These are phyloP conservation scores for Kodamaea derodonti DNA, from an alignment of 1,139 yeast species.

Conservation along the genomic window DNA sequence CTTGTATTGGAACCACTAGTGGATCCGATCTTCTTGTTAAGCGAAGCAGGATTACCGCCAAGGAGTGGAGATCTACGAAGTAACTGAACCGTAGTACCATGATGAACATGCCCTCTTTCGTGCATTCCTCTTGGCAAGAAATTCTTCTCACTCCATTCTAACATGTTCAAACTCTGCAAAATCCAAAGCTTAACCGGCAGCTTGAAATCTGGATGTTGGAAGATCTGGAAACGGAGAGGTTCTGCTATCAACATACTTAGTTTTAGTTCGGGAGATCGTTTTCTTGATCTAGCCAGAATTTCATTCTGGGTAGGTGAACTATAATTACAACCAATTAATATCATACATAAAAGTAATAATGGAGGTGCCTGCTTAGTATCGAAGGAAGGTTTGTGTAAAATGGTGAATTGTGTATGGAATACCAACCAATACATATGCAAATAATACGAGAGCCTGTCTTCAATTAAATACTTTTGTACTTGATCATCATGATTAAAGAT, in stretches of 20 bases:
- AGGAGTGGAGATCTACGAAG: conserved; percentile 70
- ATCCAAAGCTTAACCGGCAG: conserved; percentile 64
- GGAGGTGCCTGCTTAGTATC: conserved; percentile 50
- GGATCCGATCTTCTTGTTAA: conserved; percentile 16
- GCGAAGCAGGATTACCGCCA: conserved; percentile 58
- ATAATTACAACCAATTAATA: conserved; percentile 51
- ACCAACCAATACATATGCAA: conserved; percentile 48
- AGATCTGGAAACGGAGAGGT: conserved; percentile 61
- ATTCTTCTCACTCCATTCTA: conserved; percentile 68
- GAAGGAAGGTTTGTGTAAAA: conserved; percentile 63
- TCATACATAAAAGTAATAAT: conserved; percentile 51
- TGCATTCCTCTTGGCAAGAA: conserved; percentile 56
- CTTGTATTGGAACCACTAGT: conserved; percentile 24
- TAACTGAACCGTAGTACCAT: conserved; percentile 71
- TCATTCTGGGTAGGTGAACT: conserved; percentile 14
- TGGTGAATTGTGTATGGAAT: conserved; percentile 60
- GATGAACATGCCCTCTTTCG: conserved; percentile 74
- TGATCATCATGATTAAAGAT: conserved; percentile 19
- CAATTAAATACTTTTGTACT: conserved; percentile 15
- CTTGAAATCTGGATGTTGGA: conserved; percentile 55
- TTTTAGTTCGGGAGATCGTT: conserved; percentile 24
- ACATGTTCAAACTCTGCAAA: conserved; percentile 56
- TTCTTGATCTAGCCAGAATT: conserved; percentile 9
- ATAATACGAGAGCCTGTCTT: conserved; percentile 27
- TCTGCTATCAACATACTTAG: conserved; percentile 40